Percentiles rank a stretch among this genome's conserved stretches.
Conservation (phyloP, 768 basidiomycete species). For the Mycena kentingensis region DNA sequence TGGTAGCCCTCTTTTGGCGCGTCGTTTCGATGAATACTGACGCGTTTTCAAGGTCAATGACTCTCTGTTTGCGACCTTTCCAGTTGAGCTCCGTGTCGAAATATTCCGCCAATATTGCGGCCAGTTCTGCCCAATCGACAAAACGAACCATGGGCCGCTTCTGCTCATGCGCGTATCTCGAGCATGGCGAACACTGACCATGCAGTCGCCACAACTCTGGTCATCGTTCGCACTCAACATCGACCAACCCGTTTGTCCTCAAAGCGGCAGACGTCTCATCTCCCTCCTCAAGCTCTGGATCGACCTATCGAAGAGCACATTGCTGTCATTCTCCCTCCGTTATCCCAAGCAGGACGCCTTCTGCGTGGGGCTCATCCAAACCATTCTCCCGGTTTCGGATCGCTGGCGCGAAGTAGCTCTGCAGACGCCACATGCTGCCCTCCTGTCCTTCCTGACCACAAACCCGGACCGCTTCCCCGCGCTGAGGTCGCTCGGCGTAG, state of each 20-base stretch:
- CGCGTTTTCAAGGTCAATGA: background rate
- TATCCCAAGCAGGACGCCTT: constrained; percentile 12
- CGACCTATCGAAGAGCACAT: constrained; percentile 31
- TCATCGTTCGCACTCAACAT: constrained; percentile 43
- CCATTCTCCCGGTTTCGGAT: constrained; percentile 5
- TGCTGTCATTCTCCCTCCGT: constrained; percentile 13
- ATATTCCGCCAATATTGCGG: constrained; percentile 46
- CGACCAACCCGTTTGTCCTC: constrained; percentile 14
- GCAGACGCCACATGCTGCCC: constrained; percentile 32
- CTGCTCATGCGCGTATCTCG: constrained; percentile 43
- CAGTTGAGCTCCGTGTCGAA: constrained; percentile 48
- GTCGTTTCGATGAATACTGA: background rate
- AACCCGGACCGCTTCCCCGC: constrained; percentile 28
- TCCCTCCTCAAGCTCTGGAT: constrained; percentile 38
- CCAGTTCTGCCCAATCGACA: constrained; percentile 33
- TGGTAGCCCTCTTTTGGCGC: background rate
- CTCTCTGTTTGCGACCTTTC: constrained; percentile 39
- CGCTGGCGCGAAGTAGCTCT: constrained; percentile 43
- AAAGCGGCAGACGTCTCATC: constrained; percentile 22
- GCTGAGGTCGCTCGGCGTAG: constrained; percentile 36
- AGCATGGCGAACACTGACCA: constrained; percentile 43
- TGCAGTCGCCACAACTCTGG: constrained; percentile 49
- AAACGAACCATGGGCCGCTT: constrained; percentile 37
- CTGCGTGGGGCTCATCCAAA: constrained; percentile 9
- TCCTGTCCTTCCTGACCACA: constrained; percentile 28